A percentile compares a stretch with the other conserved stretches of the same genome.
These are phyloP conservation scores for Yarrowia yakushimensis DNA, from an alignment of 805 yeast genomes.

Conservation along the genomic window DNA sequence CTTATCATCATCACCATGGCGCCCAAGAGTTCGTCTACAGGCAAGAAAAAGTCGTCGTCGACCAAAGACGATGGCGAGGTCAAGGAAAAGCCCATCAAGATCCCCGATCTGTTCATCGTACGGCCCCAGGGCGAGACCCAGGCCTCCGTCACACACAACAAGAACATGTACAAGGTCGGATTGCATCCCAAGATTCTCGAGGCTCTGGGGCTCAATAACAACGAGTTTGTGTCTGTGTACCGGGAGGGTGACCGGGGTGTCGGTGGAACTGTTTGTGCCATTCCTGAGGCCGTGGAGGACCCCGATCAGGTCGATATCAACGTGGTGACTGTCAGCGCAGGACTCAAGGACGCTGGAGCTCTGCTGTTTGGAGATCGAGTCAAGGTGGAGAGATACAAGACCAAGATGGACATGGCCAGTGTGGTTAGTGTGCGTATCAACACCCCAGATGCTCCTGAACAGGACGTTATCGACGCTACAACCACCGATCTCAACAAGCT, in stretches of 20 bases:
- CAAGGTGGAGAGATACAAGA: slow-evolving; percentile 46
- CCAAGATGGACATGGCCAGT: slow-evolving; percentile 47
- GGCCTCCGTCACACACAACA: slow-evolving; percentile 12
- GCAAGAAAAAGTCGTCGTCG: slow-evolving; percentile 10
- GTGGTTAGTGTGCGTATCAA: slow-evolving; percentile 39
- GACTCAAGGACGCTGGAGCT: slow-evolving; percentile 43
- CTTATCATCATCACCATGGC: slow-evolving; percentile 9
- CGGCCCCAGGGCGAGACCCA: slow-evolving; percentile 12
- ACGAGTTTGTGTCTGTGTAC: slow-evolving; percentile 11
- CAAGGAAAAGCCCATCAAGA: slow-evolving; percentile 10
- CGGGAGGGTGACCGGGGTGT: slow-evolving; percentile 16
- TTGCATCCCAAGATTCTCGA: slow-evolving; percentile 13
- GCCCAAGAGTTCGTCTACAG: slow-evolving; percentile 8
- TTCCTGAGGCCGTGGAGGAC: slow-evolving; percentile 28
- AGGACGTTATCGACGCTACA: slow-evolving; percentile 32
- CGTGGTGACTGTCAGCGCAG: slow-evolving; percentile 33
- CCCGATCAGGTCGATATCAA: slow-evolving; percentile 30
- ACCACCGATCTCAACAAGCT: slow-evolving; percentile 40
- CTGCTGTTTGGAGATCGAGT: slow-evolving; percentile 51
- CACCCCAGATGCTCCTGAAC: slow-evolving; percentile 30
- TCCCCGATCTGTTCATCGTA: slow-evolving; percentile 21
- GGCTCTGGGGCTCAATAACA: not conserved
- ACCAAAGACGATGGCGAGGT: slow-evolving; percentile 7
- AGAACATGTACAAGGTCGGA: slow-evolving; percentile 6
- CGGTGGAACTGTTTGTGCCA: slow-evolving; percentile 3